Evolutionary conservation across 176 grass and related monocot species (phyloP).

Genomic region (Otatea glauca): DNA sequence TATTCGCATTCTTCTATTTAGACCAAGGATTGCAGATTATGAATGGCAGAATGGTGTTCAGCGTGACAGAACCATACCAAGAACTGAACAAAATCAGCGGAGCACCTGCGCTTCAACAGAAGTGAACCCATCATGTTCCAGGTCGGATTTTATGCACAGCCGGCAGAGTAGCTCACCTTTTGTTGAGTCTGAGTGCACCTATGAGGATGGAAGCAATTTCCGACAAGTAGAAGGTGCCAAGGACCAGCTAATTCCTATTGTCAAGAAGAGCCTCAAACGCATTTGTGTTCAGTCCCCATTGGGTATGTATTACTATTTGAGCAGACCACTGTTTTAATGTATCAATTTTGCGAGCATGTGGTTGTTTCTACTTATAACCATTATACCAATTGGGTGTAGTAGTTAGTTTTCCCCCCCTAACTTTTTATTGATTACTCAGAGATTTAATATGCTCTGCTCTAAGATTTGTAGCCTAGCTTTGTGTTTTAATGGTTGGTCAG

Average conservation of each 20-base stretch:
- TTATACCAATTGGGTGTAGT: background rate
- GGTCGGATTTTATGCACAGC: constrained; percentile 21
- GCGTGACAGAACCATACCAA: background rate
- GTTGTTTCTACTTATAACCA: background rate
- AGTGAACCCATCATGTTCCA: constrained; percentile 29
- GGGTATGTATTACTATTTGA: constrained; percentile 51
- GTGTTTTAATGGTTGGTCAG: background rate
- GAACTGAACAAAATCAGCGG: constrained; percentile 32
- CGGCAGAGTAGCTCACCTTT: constrained; percentile 40
- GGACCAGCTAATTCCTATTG: constrained; percentile 60
- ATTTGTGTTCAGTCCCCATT: constrained; percentile 51
- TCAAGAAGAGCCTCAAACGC: constrained; percentile 61
- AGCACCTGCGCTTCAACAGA: constrained; percentile 2
- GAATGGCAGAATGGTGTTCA: constrained; percentile 6
- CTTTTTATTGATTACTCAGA: constrained; percentile 1
- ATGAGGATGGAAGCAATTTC: constrained; percentile 49
- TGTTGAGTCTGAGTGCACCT: constrained; percentile 31
- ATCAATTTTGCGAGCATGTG: background rate
- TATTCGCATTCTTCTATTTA: constrained; percentile 72
- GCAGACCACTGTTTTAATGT: constrained; percentile 19
- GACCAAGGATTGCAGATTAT: constrained; percentile 36
- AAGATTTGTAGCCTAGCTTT: constrained; percentile 8
- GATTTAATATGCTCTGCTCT: background rate
- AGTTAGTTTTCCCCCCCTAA: background rate
- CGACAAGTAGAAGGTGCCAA: constrained; percentile 56